A percentile compares a stretch with the other conserved stretches of the same genome.
These are phyloP conservation scores for Endoconidiophora laricicola DNA, from an alignment of 2,329 filamentous ascomycete genomes.

Conservation along the genomic window DNA sequence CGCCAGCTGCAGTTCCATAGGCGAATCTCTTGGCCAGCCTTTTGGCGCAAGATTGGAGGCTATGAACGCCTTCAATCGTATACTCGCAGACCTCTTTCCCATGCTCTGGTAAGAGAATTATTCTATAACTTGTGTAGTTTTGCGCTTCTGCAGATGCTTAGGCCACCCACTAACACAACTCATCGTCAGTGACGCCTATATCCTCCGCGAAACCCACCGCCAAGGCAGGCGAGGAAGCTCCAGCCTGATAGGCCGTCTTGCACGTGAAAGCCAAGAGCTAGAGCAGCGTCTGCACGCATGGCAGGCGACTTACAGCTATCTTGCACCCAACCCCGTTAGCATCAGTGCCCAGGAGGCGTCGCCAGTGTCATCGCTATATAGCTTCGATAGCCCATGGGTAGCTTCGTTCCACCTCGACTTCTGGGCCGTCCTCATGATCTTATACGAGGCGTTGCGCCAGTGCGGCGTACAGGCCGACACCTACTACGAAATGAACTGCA, in stretches of 20 bases:
- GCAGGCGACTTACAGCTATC: constrained; percentile 15
- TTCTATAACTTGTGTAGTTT: no score
- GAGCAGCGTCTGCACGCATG: constrained; percentile 20
- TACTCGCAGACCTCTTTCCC: constrained; percentile 19
- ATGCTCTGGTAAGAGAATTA: constrained; percentile 3
- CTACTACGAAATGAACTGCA: background rate
- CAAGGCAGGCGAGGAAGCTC: constrained; percentile 19
- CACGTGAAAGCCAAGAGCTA: constrained; percentile 17
- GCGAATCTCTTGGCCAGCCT: background rate
- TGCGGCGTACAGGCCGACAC: constrained; percentile 16
- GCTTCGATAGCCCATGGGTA: constrained; percentile 20
- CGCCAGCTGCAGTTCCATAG: background rate
- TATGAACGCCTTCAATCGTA: constrained; percentile 21
- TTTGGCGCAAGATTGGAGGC: constrained; percentile 12
- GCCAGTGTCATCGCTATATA: constrained; percentile 20
- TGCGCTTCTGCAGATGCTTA: no score
- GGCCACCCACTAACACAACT: background rate
- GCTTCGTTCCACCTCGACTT: constrained; percentile 23
- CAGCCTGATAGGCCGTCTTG: constrained; percentile 16
- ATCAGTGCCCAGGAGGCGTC: constrained; percentile 19
- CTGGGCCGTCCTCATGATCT: constrained; percentile 25
- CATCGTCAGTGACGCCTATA: constrained; percentile 15
- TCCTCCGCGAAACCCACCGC: constrained; percentile 19
- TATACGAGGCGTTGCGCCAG: constrained; percentile 23
- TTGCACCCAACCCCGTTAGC: constrained; percentile 15